These are phyloP conservation scores for Anthostomella pinea DNA, from an alignment of 2,329 filamentous ascomycete genomes.

Conservation along the genomic window DNA sequence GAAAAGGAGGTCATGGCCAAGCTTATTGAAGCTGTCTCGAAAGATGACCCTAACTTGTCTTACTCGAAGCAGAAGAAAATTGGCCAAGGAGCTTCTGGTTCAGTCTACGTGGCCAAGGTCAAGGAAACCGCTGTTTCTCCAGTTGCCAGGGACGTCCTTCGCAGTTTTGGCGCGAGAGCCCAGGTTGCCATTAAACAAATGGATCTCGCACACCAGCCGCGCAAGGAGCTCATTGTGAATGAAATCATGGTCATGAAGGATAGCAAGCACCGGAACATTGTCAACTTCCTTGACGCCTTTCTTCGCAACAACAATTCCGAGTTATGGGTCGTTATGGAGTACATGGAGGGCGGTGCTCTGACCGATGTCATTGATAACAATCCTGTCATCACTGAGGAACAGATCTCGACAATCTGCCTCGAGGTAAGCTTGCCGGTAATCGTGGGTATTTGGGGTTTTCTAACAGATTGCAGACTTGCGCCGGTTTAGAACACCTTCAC, in stretches of 20 bases:
- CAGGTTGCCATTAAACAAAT: constrained; percentile 99
- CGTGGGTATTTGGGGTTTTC: constrained; percentile 6
- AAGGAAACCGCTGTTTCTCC: constrained; percentile 83
- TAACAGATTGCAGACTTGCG: constrained; percentile 70
- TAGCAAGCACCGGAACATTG: constrained; percentile 96
- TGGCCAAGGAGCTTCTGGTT: constrained; percentile 95
- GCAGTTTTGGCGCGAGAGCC: constrained; percentile 74
- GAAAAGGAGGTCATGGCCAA: constrained; percentile 97
- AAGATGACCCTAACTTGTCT: constrained; percentile 88
- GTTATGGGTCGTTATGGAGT: constrained; percentile 99
- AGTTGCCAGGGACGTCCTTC: constrained; percentile 74
- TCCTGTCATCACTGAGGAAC: constrained; percentile 86
- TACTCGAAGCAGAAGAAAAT: constrained; percentile 99
- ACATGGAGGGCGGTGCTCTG: constrained; percentile 96
- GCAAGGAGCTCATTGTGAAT: constrained; percentile 98
- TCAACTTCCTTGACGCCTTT: constrained; percentile 97
- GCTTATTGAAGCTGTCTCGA: constrained; percentile 89
- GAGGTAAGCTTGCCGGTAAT: constrained; percentile 63
- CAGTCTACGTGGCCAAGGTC: constrained; percentile 95
- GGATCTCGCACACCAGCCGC: constrained; percentile 94
- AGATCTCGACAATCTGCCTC: constrained; percentile 94
- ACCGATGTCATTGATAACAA: constrained; percentile 99
- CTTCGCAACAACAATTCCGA: constrained; percentile 91
- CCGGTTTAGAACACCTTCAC: constrained; percentile 90
- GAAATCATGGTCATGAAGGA: constrained; percentile 99